Evolutionary conservation across 305 asterid species (phyloP).

Genomic region (Striga hermonthica): DNA sequence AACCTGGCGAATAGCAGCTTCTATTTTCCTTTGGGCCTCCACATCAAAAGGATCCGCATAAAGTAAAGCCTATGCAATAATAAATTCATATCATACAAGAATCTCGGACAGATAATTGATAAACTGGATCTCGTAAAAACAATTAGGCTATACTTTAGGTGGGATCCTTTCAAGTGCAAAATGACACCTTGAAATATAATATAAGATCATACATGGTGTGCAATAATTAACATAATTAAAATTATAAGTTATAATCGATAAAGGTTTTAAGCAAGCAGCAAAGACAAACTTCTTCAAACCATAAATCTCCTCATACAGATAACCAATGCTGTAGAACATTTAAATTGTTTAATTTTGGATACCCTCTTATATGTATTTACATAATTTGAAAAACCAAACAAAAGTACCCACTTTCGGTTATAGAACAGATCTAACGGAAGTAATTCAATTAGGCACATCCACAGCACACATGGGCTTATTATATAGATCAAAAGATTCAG

Average conservation of each 20-base stretch:
- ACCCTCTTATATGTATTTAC: conserved; percentile 7
- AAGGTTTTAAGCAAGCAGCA: conserved; percentile 12
- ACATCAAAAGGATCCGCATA: conserved; percentile 98
- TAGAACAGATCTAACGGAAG: conserved; percentile 1
- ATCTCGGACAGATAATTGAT: conserved; percentile 4
- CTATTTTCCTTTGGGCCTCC: conserved; percentile 94
- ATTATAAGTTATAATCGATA: neutral
- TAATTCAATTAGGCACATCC: neutral
- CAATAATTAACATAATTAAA: neutral
- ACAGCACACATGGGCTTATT: neutral
- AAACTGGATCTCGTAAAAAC: conserved; percentile 18
- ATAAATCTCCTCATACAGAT: conserved; percentile 13
- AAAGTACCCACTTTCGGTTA: neutral
- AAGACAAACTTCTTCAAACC: conserved; percentile 22
- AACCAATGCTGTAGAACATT: conserved; percentile 8
- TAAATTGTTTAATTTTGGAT: conserved; percentile 1
- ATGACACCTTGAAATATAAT: conserved; percentile 3
- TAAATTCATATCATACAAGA: conserved; percentile 17
- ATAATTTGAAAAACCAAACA: conserved; percentile 11
- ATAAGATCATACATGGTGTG: neutral
- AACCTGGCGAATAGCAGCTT: conserved; percentile 90
- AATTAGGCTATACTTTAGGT: conserved; percentile 17
- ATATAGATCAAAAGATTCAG: conserved; percentile 12
- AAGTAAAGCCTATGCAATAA: conserved; percentile 62
- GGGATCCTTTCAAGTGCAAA: conserved; percentile 3